Conservation (phyloP, 176 grass and related monocot species). For the Triticum urartu region DNA sequence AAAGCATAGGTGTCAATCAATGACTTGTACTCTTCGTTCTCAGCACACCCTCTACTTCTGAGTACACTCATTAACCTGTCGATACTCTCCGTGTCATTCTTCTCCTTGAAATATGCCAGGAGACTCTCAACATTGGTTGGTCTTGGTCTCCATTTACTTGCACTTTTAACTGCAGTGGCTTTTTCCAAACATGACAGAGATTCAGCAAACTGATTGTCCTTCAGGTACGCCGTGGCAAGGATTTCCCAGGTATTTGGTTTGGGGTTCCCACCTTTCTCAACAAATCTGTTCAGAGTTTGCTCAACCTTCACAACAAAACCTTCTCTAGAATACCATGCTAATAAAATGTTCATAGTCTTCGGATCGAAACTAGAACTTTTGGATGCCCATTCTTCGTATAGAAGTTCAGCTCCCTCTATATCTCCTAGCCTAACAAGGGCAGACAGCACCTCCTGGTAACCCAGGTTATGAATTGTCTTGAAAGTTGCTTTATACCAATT, state of each 20-base stretch:
- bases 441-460: constrained; percentile 70
- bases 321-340: constrained; percentile 78
- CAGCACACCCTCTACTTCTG: constrained; percentile 57
- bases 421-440: constrained; percentile 72
- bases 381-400: constrained; percentile 82
- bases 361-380: constrained; percentile 66
- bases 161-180: constrained; percentile 51
- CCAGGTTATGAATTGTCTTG: constrained; percentile 64
- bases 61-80: constrained; percentile 53
- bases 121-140: constrained; percentile 51
- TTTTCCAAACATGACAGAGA: constrained; percentile 67
- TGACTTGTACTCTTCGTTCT: constrained; percentile 60
- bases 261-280: constrained; percentile 83
- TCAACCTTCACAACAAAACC: constrained; percentile 57
- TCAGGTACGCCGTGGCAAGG: constrained; percentile 69
- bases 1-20: constrained; percentile 45
- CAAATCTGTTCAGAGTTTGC: constrained; percentile 53
- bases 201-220: constrained; percentile 56
- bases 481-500: constrained; percentile 92
- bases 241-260: constrained; percentile 70
- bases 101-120: constrained; percentile 61
- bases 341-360: constrained; percentile 70
- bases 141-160: constrained; percentile 75
- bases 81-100: constrained; percentile 40
- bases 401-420: constrained; percentile 71